Conservation (phyloP, 208 protist genomes). For the Herpetomonas muscarum region DNA sequence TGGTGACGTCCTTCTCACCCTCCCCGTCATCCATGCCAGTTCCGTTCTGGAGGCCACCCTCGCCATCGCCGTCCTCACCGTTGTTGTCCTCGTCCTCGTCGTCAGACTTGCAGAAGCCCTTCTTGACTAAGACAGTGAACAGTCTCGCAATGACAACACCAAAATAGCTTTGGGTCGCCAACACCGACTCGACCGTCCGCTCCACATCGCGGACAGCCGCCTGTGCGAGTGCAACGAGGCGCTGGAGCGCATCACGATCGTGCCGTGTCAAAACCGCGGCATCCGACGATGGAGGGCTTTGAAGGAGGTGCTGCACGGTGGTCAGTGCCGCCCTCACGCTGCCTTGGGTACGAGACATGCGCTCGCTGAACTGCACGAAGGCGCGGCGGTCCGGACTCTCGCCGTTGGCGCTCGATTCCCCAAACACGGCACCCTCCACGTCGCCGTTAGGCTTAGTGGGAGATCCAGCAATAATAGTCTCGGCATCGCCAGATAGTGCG, state of each 20-base stretch:
- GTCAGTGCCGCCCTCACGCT: slow-evolving; percentile 13
- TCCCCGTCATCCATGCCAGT: slow-evolving; percentile 99
- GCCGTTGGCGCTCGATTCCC: slow-evolving; percentile 2
- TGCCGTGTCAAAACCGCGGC: neutral
- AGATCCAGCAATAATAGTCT: slow-evolving; percentile 3
- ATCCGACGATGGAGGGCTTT: slow-evolving; percentile 1
- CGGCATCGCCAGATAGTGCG: slow-evolving; percentile 14
- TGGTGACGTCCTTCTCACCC: slow-evolving; percentile 98
- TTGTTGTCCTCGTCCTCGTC: slow-evolving; percentile 68
- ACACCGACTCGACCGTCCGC: slow-evolving; percentile 14
- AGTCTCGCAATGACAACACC: slow-evolving; percentile 83
- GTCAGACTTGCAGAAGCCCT: slow-evolving; percentile 95
- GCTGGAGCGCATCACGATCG: too few species aligned
- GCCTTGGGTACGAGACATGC: slow-evolving; percentile 5
- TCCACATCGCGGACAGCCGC: slow-evolving; percentile 12
- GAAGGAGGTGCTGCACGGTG: slow-evolving; percentile 11
- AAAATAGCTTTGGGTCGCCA: slow-evolving; percentile 59
- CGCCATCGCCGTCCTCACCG: slow-evolving; percentile 68
- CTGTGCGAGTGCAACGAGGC: too few species aligned
- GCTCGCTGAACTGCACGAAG: slow-evolving; percentile 25
- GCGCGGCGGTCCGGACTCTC: slow-evolving; percentile 3
- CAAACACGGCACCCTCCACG: slow-evolving; percentile 3
- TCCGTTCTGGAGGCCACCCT: slow-evolving; percentile 75
- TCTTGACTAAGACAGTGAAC: slow-evolving; percentile 87
- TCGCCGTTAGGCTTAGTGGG: neutral